phyloP scores from a whole-genome alignment of 2,329 filamentous ascomycete species.

The Stagonosporopsis tanaceti region DNA sequence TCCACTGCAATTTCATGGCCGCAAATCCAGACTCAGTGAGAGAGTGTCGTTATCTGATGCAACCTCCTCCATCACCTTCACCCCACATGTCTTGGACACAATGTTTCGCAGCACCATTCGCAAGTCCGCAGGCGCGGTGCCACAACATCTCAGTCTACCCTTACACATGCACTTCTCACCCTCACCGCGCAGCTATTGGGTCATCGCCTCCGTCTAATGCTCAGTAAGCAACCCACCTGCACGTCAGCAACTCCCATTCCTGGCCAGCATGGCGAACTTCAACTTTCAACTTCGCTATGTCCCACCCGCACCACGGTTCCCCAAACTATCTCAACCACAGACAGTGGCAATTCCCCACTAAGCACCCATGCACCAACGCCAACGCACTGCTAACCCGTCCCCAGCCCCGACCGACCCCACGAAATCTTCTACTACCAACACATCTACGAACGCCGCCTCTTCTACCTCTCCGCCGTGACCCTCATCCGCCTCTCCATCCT shows the following conservation, averaged over 20 bases:
- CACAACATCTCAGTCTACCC: neutral
- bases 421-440: conserved; percentile 40
- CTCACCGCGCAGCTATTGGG: neutral
- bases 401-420: conserved; percentile 25
- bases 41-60: no score
- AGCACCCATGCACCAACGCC: conserved; percentile 6
- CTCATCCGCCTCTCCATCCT: conserved; percentile 47
- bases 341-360: neutral
- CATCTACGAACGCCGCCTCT: conserved; percentile 43
- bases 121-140: conserved; percentile 26
- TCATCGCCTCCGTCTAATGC: neutral
- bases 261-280: conserved; percentile 19
- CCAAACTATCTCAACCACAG: neutral
- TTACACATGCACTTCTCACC: neutral
- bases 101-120: conserved; percentile 62
- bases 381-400: conserved; percentile 10
- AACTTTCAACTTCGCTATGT: conserved; percentile 15
- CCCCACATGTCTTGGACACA: conserved; percentile 57
- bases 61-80: conserved; percentile 47
- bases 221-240: conserved; percentile 28
- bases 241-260: conserved; percentile 24
- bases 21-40: no score
- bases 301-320: neutral
- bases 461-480: conserved; percentile 46
- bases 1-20: conserved; percentile 58